Base-by-base conservation (phyloP, 1,139 yeast genomes). In the Saccharomycopsis crataegensis region DNA sequence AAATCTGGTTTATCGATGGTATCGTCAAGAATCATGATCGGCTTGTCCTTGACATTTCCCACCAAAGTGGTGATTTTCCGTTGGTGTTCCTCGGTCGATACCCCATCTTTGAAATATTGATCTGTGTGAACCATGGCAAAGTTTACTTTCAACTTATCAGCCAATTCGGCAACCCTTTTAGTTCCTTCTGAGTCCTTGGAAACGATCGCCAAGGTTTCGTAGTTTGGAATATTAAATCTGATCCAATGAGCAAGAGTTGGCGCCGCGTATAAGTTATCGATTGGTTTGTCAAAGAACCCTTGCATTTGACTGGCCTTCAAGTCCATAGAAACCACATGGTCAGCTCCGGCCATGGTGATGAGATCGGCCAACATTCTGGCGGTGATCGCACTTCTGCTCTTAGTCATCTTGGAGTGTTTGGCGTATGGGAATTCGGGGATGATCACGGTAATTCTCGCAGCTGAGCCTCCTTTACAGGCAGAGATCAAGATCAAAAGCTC, bases 171-270 rank as follows among this genome's bases (percentile, higher is more conserved):
- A 52, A 93, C 99, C 62, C 99, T 79, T 68, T 94, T 94, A 31
- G 99, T 91, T 51, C 99, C 99, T 59, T 99, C 99, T 32, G 99
- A 98, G 70, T 94, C 93, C 69, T 94, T 94, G 9, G 97, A 90
- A 17, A 89, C 96, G 45, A 84, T 83, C 55, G 87, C 96, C 46
- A 93, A 96, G 5, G 94, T 86, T 61, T 83, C 80, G 78, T 88
- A 88, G 65, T 91, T 88, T 33, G 83, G 82, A 53, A 94, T 85
- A 65, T 93, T 86, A 67, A 86, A 95, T 63, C 88, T 83, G 65
- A 93, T 91, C 99, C 99, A 94, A 64, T 89, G 82, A 31, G 96
- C 98, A 61, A 94, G 78, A 47, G 96, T 89, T 49, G 99, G 99
- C 3, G 96, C 97, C 33, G 97, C 98, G 65, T 88, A 90, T 59